A percentile compares a stretch with the other conserved stretches of the same genome.
These are phyloP conservation scores for Hirsutella minnesotensis DNA, from an alignment of 2,329 filamentous ascomycete species.

Conservation along the genomic window DNA sequence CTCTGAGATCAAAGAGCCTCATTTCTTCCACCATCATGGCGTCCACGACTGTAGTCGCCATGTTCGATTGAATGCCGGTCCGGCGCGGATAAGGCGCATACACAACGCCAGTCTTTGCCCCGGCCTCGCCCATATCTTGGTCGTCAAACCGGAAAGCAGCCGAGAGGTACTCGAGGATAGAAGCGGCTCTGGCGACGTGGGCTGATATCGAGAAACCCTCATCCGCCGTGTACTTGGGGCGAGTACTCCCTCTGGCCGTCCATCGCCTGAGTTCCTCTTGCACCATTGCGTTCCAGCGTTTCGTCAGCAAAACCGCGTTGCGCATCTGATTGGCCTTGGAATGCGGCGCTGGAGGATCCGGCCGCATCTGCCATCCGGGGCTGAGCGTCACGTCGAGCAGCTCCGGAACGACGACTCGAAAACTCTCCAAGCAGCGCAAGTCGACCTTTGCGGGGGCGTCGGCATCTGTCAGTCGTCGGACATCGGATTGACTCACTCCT, in stretches of 20 bases:
- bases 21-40: slow-evolving; percentile 37
- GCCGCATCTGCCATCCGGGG: slow-evolving; percentile 39
- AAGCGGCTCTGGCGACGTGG: slow-evolving; percentile 3
- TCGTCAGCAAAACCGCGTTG: slow-evolving; percentile 38
- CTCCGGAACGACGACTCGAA: slow-evolving; percentile 38
- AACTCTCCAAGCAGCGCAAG: slow-evolving; percentile 24
- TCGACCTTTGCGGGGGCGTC: slow-evolving; percentile 12
- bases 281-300: slow-evolving; percentile 36
- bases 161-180: slow-evolving; percentile 9
- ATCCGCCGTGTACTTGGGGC: slow-evolving; percentile 24
- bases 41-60: slow-evolving; percentile 27
- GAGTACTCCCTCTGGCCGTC: slow-evolving; percentile 25
- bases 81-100: slow-evolving; percentile 23
- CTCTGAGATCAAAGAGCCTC: slow-evolving; percentile 26
- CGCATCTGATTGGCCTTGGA: slow-evolving; percentile 38
- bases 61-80: slow-evolving; percentile 29
- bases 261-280: slow-evolving; percentile 29
- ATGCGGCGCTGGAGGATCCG: slow-evolving; percentile 30
- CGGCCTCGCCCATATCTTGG: not conserved
- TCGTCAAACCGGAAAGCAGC: not conserved
- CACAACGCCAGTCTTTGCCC: slow-evolving; percentile 13
- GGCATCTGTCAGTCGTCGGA: slow-evolving; percentile 14
- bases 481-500: slow-evolving; percentile 14
- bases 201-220: slow-evolving; percentile 8
- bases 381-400: slow-evolving; percentile 41